Evolutionary conservation across 1,284 basidiomycete genomes (phyloP).

Genomic region (Tilletia caries): DNA sequence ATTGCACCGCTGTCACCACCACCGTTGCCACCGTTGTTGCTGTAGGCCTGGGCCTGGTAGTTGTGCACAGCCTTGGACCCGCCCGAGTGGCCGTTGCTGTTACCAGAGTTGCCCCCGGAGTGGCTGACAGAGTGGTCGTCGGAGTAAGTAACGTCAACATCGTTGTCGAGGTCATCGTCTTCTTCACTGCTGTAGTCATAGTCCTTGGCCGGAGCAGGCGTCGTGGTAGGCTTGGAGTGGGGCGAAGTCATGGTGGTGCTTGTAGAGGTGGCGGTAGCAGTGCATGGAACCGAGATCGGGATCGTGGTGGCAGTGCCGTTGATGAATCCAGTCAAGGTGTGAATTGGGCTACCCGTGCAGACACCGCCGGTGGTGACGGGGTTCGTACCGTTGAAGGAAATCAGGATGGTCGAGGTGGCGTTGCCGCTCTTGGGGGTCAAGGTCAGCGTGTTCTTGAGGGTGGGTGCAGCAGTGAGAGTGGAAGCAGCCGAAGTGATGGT

Average conservation of each 20-base stretch:
- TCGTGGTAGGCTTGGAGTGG: background rate
- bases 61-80: background rate
- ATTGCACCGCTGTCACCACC: background rate
- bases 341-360: background rate
- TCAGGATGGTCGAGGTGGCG: background rate
- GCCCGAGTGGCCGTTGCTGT: no score
- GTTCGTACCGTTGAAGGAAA: slow-evolving; percentile 12
- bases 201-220: background rate
- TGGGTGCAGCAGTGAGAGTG: slow-evolving; percentile 5
- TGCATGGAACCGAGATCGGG: slow-evolving; percentile 12
- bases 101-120: background rate
- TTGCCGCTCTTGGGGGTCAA: slow-evolving; percentile 6
- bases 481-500: slow-evolving; percentile 6
- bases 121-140: background rate
- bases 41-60: background rate
- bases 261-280: background rate
- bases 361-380: background rate
- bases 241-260: background rate
- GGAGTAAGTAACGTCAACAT: background rate
- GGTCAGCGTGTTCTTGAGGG: slow-evolving; percentile 7
- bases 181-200: background rate
- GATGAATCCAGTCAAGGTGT: slow-evolving; percentile 7
- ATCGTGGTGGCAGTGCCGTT: slow-evolving; percentile 11
- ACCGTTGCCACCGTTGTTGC: background rate
- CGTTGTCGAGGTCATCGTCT: background rate